A percentile compares a stretch with the other conserved stretches of the same genome.
Conservation (phyloP, 2,329 filamentous ascomycete species). For the Xylariaceae sp. region DNA sequence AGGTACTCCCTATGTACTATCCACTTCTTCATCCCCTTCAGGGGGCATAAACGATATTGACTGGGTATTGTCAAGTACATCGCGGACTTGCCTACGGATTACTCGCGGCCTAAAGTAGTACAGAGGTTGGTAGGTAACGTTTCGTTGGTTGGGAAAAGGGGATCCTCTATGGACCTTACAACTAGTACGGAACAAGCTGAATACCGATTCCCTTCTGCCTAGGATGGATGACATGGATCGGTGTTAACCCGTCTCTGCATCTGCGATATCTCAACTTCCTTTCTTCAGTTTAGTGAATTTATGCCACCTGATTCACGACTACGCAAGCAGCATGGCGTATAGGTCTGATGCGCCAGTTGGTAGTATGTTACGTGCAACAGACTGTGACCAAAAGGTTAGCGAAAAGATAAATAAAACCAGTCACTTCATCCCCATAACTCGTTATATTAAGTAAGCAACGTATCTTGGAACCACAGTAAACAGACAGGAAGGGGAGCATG, state of each 20-base stretch:
- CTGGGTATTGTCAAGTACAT: no score
- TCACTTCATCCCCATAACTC: background rate
- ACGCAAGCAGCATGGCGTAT: no score
- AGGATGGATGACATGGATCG: background rate
- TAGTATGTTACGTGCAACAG: background rate
- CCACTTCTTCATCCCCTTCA: no score
- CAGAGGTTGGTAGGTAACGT: background rate
- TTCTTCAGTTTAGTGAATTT: background rate
- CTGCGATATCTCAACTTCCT: background rate
- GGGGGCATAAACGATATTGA: no score
- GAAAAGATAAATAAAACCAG: background rate
- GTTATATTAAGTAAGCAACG: background rate
- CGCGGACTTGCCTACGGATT: no score
- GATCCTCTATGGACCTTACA: background rate
- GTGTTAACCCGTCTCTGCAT: background rate
- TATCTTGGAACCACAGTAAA: conserved; percentile 2
- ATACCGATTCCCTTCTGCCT: background rate
- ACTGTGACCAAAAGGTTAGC: background rate
- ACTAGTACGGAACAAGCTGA: background rate
- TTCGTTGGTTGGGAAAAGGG: background rate
- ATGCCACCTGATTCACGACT: no score
- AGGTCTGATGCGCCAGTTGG: no score
- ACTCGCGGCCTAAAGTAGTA: no score
- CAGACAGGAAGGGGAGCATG: background rate
- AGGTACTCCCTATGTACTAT: no score